Base-by-base conservation (phyloP, 2,329 filamentous ascomycete genomes). In the Alternaria triticimaculans region DNA sequence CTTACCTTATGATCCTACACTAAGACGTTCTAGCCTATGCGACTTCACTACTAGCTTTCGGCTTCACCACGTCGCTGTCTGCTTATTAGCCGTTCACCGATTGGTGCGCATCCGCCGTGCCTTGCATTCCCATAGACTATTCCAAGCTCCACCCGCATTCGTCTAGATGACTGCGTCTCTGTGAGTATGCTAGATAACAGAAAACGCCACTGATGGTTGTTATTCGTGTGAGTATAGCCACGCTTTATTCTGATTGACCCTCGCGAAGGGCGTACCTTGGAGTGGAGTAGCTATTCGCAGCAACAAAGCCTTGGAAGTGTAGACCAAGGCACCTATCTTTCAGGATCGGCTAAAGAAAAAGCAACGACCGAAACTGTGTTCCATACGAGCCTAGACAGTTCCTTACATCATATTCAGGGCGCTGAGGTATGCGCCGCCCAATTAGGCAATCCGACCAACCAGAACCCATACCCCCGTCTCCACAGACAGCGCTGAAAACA, bases 391-490 rank as follows among this genome's bases (percentile, higher is more conserved):
- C 43, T 46, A 56, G 54, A 23, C 54, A 56, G 30, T 15, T 48
- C 43, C 43, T 56, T 56, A 48, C 25, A 46, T 56, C 54, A 45
- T 46, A 23, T 30, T 20, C 43, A 30, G 54, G 26, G 44, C 41
- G 25, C 43, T 56, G 54, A 48, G 54, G n/a, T 56, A 56, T 56
- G 54, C 43, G 43, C 54, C 43, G 54, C 48, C 48, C 20, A 44
- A 54, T 54, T 44, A 60, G 21, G 57, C 48, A 60, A 54, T 59
- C 57, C 43, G 57, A 59, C 57, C 57, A 59, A 60, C 57, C 57
- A 60, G 49, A 53, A 25, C 30, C 43, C 25, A 37, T 45, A 33
- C 28, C 25, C 21, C 49, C 49, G 26, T 21, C 18, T 30, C 49
- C 50, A 54, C 48, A 53, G 43, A 49, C 49, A 54, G 37, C 18